A percentile compares a stretch with the other conserved stretches of the same genome.
Conservation (phyloP, 2,329 filamentous ascomycete species). For the Alternaria conjuncta region DNA sequence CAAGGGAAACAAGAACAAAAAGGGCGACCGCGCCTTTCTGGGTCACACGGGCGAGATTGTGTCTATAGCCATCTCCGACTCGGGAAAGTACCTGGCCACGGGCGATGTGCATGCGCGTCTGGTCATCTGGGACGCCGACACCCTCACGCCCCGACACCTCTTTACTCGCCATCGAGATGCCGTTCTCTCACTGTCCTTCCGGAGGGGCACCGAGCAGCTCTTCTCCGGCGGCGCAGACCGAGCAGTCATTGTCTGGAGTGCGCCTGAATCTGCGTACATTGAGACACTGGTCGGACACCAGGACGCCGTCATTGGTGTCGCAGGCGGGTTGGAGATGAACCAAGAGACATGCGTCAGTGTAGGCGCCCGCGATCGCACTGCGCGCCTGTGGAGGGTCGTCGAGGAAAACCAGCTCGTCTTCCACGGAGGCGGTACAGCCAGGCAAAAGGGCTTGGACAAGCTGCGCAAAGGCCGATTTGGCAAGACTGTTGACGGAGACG, state of each 20-base stretch:
- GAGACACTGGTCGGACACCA: slow-evolving; percentile 97
- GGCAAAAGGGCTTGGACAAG: slow-evolving; percentile 49
- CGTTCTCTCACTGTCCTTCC: slow-evolving; percentile 84
- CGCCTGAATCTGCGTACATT: slow-evolving; percentile 90
- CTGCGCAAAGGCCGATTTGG: slow-evolving; percentile 45
- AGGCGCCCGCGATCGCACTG: slow-evolving; percentile 88
- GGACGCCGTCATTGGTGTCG: slow-evolving; percentile 84
- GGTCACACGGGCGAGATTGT: slow-evolving; percentile 84
- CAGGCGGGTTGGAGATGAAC: slow-evolving; percentile 63
- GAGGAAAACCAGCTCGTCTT: slow-evolving; percentile 97
- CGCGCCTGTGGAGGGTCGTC: slow-evolving; percentile 92
- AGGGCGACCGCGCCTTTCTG: slow-evolving; percentile 65
- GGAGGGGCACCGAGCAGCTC: slow-evolving; percentile 84
- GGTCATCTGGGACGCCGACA: slow-evolving; percentile 85
- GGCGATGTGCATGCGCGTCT: slow-evolving; percentile 84
- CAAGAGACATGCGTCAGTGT: slow-evolving; percentile 91
- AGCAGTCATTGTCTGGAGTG: slow-evolving; percentile 93
- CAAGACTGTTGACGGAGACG: slow-evolving; percentile 39
- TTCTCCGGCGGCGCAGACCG: slow-evolving; percentile 91
- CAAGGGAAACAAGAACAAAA: slow-evolving; percentile 66
- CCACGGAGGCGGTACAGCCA: slow-evolving; percentile 72
- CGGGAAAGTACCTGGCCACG: slow-evolving; percentile 89
- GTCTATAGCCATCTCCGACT: slow-evolving; percentile 82
- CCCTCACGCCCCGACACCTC: slow-evolving; percentile 77
- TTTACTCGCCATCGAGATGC: slow-evolving; percentile 93